These are phyloP conservation scores for Calonectria crousiana DNA, from an alignment of 2,329 filamentous ascomycete species.

Conservation along the genomic window DNA sequence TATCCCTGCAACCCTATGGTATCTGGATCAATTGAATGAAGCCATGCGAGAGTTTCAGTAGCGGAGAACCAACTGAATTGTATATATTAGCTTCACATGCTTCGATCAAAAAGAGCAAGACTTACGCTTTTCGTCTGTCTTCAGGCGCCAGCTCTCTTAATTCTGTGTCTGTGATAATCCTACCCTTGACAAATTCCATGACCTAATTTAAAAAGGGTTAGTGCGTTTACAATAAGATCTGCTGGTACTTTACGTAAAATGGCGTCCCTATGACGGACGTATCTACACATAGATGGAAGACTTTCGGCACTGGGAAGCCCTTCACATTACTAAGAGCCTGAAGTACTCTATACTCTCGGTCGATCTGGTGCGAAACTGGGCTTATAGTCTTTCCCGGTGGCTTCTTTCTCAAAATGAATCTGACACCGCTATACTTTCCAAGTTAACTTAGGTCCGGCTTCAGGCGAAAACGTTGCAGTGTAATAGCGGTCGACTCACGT, in stretches of 20 bases:
- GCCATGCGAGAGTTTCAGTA: slow-evolving; percentile 19
- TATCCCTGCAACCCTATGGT: slow-evolving; percentile 14
- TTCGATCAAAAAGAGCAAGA: neutral
- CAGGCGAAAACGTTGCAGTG: neutral
- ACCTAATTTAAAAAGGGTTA: neutral
- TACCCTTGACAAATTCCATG: slow-evolving; percentile 27
- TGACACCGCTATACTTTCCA: neutral
- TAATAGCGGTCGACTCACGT: neutral
- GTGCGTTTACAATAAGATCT: neutral
- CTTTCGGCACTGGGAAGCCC: slow-evolving; percentile 27
- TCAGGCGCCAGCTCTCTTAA: slow-evolving; percentile 1
- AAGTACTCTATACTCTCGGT: slow-evolving; percentile 24
- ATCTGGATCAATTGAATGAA: slow-evolving; percentile 23
- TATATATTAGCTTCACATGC: neutral
- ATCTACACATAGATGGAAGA: slow-evolving; percentile 20
- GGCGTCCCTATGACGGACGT: slow-evolving; percentile 20
- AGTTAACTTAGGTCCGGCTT: neutral
- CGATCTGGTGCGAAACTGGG: slow-evolving; percentile 25
- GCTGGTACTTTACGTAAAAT: slow-evolving; percentile 12
- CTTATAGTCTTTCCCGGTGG: slow-evolving; percentile 20
- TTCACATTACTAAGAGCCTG: slow-evolving; percentile 19
- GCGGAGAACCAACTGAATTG: slow-evolving; percentile 17
- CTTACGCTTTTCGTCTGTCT: slow-evolving; percentile 18
- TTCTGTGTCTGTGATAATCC: slow-evolving; percentile 20
- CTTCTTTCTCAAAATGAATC: slow-evolving; percentile 30